Base-by-base conservation (phyloP, 805 yeast species). In the Wickerhamomyces mucosus region DNA sequence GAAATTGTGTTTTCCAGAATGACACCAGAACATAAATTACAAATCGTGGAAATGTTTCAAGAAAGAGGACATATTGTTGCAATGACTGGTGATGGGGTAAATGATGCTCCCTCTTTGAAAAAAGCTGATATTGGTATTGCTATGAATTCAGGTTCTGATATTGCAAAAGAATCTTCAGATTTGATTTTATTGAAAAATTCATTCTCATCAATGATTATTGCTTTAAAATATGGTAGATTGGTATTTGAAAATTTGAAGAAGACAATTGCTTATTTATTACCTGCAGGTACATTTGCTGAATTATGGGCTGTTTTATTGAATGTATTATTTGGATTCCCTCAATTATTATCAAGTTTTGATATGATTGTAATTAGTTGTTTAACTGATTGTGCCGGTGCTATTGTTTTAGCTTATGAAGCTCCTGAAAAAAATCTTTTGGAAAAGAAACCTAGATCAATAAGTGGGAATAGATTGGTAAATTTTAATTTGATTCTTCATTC, bases 1-100 rank as follows among this genome's bases (percentile, higher is more conserved):
- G 69, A 65, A 43, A 51, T 67, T 29, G 70, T 69, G 6, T 46
- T 46, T 34, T 38, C 48, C 4, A 43, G 51, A 45, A 45, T 50
- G 3, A 45, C 51, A 5, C 76, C 76, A 1, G 75, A 70, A 37
- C 74, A 69, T 46, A 70, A 70, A 45, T 54, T 70, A 27, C 46
- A 51, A 32, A 69, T 70, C 36, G 70, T 70, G 13, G 55, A 61
- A 34, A 63, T 66, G 36, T 62, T 68, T 33, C 72, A 46, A 66
- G 48, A 59, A 56, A 66, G 84, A 48, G 84, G 84, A 19, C 84
- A 80, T 48, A 70, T 81, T 37, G 92, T 82, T 27, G 94, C 89
- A 23, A 81, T 82, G 89, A 81, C 94, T n/a, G 94, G 94, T 35
- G 94, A 81, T 54, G 94, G 94, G 50, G 89, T 82, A 15, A 81